Evolutionary conservation across 2,329 filamentous ascomycete genomes (phyloP).

Genomic region (Blastomyces silverae): DNA sequence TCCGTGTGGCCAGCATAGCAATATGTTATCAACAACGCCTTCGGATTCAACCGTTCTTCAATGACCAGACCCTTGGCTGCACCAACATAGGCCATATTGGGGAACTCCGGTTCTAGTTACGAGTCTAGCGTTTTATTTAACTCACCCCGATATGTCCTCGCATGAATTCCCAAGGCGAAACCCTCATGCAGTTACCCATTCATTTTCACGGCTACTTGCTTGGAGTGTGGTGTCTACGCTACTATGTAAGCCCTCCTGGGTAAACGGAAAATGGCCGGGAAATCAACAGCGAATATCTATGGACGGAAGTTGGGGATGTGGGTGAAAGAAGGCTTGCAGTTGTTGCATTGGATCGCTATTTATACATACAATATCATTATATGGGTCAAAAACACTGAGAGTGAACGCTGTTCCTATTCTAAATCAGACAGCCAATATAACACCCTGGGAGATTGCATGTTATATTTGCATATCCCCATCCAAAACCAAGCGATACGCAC

Average conservation of each 20-base stretch:
- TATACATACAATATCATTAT: neutral
- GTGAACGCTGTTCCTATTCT: neutral
- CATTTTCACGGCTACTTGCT: neutral
- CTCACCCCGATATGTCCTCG: no score
- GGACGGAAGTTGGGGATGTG: neutral
- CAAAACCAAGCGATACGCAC: neutral
- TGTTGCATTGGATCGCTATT: neutral
- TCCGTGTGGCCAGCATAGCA: no score
- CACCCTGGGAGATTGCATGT: neutral
- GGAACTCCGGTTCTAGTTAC: no score
- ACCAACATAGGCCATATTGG: no score
- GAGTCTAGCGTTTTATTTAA: no score
- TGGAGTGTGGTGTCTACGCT: neutral
- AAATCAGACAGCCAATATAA: neutral
- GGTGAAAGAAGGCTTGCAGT: neutral
- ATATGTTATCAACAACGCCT: no score
- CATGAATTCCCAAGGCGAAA: no score
- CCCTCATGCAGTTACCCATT: no score
- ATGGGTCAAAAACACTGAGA: no score
- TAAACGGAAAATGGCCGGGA: neutral
- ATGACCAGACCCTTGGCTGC: neutral
- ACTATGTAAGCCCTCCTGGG: neutral
- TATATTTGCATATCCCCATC: neutral
- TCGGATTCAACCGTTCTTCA: neutral
- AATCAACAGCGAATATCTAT: neutral